Evolutionary conservation across 257 asterid genomes (phyloP).

Genomic region (Haberlea rhodopensis): DNA sequence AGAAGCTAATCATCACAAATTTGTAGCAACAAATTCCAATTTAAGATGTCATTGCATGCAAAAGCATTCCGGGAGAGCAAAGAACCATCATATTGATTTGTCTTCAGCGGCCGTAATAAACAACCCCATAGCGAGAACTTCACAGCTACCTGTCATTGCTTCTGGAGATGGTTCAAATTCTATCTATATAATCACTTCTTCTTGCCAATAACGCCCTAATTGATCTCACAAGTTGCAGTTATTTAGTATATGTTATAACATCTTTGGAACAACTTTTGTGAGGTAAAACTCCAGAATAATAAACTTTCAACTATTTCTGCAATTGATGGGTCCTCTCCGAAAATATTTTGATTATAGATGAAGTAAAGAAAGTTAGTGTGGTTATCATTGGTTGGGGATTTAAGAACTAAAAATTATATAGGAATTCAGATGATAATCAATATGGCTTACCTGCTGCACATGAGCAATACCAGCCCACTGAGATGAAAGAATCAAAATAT

Average conservation of each 20-base stretch:
- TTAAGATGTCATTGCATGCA: slow-evolving; percentile 1
- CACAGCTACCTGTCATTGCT: too few species aligned
- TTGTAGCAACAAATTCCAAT: neutral
- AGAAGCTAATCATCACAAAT: slow-evolving; percentile 1
- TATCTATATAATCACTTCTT: neutral
- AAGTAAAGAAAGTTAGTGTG: neutral
- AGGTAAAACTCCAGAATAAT: neutral
- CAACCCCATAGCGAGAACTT: too few species aligned
- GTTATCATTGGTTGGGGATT: neutral
- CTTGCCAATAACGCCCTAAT: neutral
- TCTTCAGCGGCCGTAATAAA: neutral
- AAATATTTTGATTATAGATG: neutral
- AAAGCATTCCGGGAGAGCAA: neutral
- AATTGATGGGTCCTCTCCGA: neutral
- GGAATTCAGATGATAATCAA: slow-evolving; percentile 17
- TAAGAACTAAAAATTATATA: neutral
- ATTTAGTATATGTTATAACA: neutral
- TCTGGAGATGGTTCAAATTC: neutral
- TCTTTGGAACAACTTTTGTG: neutral
- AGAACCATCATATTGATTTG: neutral
- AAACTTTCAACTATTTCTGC: neutral
- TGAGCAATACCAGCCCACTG: slow-evolving; percentile 76
- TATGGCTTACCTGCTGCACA: slow-evolving; percentile 52
- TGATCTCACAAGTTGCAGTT: neutral
- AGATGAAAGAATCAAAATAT: slow-evolving; percentile 77